These are phyloP conservation scores for Penicillium aurantiogriseum DNA, from an alignment of 2,329 filamentous ascomycete genomes.

Conservation along the genomic window DNA sequence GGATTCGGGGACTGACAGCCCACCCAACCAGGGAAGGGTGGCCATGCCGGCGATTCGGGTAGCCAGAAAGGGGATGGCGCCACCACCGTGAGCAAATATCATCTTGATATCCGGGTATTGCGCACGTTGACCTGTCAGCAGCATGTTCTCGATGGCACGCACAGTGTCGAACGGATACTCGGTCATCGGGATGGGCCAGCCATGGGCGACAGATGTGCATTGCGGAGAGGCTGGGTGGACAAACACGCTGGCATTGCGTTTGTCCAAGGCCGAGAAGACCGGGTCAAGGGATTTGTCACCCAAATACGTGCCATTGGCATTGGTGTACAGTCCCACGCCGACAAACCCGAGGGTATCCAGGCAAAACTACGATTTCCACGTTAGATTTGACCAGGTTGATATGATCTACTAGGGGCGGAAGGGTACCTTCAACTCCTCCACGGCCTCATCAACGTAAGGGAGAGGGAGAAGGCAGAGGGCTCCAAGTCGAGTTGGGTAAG, in stretches of 20 bases:
- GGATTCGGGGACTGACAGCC: slow-evolving; percentile 13
- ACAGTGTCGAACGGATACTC: slow-evolving; percentile 30
- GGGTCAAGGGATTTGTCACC: background rate
- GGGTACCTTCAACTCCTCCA: slow-evolving; percentile 4
- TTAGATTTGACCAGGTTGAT: background rate
- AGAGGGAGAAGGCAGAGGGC: slow-evolving; percentile 13
- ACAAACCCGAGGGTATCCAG: slow-evolving; percentile 4
- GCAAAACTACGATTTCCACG: background rate
- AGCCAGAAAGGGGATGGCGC: slow-evolving; percentile 25
- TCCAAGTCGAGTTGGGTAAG: slow-evolving; percentile 6
- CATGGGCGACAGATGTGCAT: slow-evolving; percentile 8
- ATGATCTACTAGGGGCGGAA: background rate
- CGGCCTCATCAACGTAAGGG: slow-evolving; percentile 2
- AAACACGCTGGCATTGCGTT: slow-evolving; percentile 5
- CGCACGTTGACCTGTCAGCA: slow-evolving; percentile 19
- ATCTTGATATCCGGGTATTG: slow-evolving; percentile 22
- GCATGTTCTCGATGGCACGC: slow-evolving; percentile 24
- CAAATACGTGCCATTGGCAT: slow-evolving; percentile 6
- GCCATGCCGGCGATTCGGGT: slow-evolving; percentile 22
- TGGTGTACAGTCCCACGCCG: slow-evolving; percentile 9
- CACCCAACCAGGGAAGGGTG: slow-evolving; percentile 18
- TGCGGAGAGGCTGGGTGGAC: slow-evolving; percentile 8
- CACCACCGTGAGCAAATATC: slow-evolving; percentile 27
- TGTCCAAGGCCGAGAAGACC: slow-evolving; percentile 1
- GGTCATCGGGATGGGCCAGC: slow-evolving; percentile 19